Evolutionary conservation across 768 basidiomycete genomes (phyloP).

Genomic region (Crassisporium funariophilum): DNA sequence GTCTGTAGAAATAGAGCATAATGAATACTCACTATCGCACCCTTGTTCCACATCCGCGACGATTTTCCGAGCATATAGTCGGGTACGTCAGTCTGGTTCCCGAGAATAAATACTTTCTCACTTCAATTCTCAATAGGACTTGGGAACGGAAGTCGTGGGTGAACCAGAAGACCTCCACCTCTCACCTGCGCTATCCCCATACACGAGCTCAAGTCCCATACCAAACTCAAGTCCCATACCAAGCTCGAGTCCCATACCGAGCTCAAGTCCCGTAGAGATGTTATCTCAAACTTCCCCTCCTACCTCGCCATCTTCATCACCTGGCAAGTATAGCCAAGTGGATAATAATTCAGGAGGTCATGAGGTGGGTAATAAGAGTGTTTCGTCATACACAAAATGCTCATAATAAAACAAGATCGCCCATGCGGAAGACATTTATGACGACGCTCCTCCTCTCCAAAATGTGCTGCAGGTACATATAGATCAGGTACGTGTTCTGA

Average conservation of each 20-base stretch:
- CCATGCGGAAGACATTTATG: too few species aligned
- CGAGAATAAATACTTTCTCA: conserved; percentile 23
- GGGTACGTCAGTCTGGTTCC: conserved; percentile 26
- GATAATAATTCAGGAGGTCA: too few species aligned
- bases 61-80: conserved; percentile 25
- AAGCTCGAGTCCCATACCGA: conserved; percentile 47
- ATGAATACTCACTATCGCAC: conserved; percentile 24
- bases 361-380: too few species aligned
- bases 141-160: conserved; percentile 24
- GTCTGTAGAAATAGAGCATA: conserved; percentile 18
- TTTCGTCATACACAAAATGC: too few species aligned
- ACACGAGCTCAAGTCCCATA: conserved; percentile 28
- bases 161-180: conserved; percentile 22
- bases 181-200: conserved; percentile 27
- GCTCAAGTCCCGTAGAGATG: conserved; percentile 20
- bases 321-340: conserved; percentile 22
- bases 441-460: too few species aligned
- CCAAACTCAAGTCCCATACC: conserved; percentile 41
- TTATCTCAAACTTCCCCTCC: conserved; percentile 16
- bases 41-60: conserved; percentile 25
- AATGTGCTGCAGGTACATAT: too few species aligned
- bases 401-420: too few species aligned
- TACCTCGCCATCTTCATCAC: conserved; percentile 37
- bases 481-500: too few species aligned
- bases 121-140: conserved; percentile 26